Conservation (phyloP, 1,284 basidiomycete genomes). For the Papiliotrema fonsecae region DNA sequence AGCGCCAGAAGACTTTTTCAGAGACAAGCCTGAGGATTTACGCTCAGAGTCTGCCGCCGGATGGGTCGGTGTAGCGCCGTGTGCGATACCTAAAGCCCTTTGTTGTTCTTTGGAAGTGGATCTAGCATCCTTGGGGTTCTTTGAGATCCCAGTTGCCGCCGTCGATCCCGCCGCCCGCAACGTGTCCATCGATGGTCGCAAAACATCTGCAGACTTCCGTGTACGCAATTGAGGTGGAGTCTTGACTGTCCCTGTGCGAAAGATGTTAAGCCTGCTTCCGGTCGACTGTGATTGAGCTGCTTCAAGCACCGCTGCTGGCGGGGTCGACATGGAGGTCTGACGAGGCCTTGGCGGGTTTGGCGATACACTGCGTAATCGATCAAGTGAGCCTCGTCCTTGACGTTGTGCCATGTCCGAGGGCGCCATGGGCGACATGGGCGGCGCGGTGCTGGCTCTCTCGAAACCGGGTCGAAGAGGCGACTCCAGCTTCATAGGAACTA, state of each 20-base stretch:
- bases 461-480: slow-evolving; percentile 20
- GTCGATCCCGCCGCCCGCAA: background rate
- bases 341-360: slow-evolving; percentile 6
- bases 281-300: slow-evolving; percentile 1
- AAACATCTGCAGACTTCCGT: slow-evolving; percentile 20
- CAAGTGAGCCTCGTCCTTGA: slow-evolving; percentile 17
- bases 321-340: slow-evolving; percentile 22
- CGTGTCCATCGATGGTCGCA: slow-evolving; percentile 15
- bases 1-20: slow-evolving; percentile 45
- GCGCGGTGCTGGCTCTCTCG: slow-evolving; percentile 21
- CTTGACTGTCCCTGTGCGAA: slow-evolving; percentile 6
- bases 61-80: slow-evolving; percentile 3
- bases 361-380: slow-evolving; percentile 7
- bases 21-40: slow-evolving; percentile 28
- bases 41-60: slow-evolving; percentile 11
- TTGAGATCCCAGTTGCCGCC: slow-evolving; percentile 11
- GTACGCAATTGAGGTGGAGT: slow-evolving; percentile 12
- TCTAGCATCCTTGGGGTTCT: slow-evolving; percentile 28
- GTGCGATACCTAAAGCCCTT: slow-evolving; percentile 19
- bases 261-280: slow-evolving; percentile 4
- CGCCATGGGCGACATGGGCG: slow-evolving; percentile 18
- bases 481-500: slow-evolving; percentile 24
- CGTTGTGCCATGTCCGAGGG: too few species aligned
- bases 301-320: slow-evolving; percentile 19
- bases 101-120: slow-evolving; percentile 23